Base-by-base conservation (phyloP, 805 yeast genomes). In the Starmerella bacillaris region DNA sequence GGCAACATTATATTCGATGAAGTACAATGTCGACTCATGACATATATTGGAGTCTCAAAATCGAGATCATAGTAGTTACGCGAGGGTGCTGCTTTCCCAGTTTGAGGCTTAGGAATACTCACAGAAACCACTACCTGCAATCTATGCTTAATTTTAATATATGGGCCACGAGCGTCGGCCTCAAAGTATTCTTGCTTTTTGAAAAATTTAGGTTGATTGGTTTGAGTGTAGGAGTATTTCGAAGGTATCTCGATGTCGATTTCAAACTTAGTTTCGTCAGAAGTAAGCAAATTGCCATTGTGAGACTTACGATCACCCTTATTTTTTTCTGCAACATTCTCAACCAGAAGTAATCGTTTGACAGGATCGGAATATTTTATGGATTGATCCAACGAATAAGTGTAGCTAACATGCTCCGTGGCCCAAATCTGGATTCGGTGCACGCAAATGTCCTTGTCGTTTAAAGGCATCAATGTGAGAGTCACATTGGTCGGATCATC, bases 401-500 rank as follows among this genome's bases (percentile, higher is more conserved):
- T 35, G 20, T 50, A 50, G 18, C 46, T 33, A 15, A 47, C 49
- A 17, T 37, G 35, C 37, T 50, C 54, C 24, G 39, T 30, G 22
- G 40, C 32, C 29, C 37, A 45, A 2, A 48, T 44, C 21, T 46
- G 44, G 8, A 47, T 39, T 34, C 92, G 64, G 52, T 79, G 92
- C 19, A 82, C 58, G 32, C 74, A 71, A 11, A 80, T 68, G 46
- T 78, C 77, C 24, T 75, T 84, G 31, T 39, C 50, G 2, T 48
- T 42, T 28, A 80, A 51, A 1, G 93, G 92, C 1, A 74, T 67
- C 39, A 82, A 65, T 40, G 72, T 59, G 53, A 82, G 72, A 5
- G 77, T 70, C 14, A 82, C 58, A 0, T 89, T 89, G 24, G 79
- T 51, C 49, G 74, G 79, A 1, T 82, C 72, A 55, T 80, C 76